Conservation (phyloP, 352 stramenopile species). For the Phytophthora tentaculata region DNA sequence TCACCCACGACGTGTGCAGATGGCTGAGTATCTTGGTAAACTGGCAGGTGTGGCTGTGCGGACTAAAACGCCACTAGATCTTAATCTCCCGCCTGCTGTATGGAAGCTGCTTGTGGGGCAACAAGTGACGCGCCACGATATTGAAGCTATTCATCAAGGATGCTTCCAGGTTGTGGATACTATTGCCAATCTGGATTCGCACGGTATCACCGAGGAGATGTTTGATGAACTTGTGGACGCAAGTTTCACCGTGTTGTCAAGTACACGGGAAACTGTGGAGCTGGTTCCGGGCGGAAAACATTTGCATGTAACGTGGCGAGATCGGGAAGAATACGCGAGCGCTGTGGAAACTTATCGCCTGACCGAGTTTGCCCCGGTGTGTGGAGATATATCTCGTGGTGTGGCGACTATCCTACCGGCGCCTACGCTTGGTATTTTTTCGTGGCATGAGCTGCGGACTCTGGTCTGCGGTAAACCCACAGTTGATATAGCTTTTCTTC, state of each 20-base stretch:
- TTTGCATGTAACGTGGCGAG: conserved; percentile 91
- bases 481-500: conserved; percentile 88
- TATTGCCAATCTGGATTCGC: conserved; percentile 79
- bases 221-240: conserved; percentile 93
- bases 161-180: conserved; percentile 91
- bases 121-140: conserved; percentile 75
- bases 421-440: conserved; percentile 83
- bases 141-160: conserved; percentile 82
- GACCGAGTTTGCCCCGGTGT: conserved; percentile 81
- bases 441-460: conserved; percentile 88
- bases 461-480: conserved; percentile 91
- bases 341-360: conserved; percentile 83
- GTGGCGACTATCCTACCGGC: conserved; percentile 88
- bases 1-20: conserved; percentile 69
- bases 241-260: conserved; percentile 89
- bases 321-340: conserved; percentile 85
- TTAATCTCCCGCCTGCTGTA: conserved; percentile 92
- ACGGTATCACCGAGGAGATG: conserved; percentile 84
- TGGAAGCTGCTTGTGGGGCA: conserved; percentile 94
- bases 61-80: conserved; percentile 92
- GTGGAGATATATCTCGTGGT: conserved; percentile 74
- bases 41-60: conserved; percentile 94
- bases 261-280: conserved; percentile 78
- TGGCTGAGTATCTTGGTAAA: conserved; percentile 95
- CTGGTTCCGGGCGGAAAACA: conserved; percentile 80